These are phyloP conservation scores for Fusarium piperis DNA, from an alignment of 2,329 filamentous ascomycete species.

Conservation along the genomic window DNA sequence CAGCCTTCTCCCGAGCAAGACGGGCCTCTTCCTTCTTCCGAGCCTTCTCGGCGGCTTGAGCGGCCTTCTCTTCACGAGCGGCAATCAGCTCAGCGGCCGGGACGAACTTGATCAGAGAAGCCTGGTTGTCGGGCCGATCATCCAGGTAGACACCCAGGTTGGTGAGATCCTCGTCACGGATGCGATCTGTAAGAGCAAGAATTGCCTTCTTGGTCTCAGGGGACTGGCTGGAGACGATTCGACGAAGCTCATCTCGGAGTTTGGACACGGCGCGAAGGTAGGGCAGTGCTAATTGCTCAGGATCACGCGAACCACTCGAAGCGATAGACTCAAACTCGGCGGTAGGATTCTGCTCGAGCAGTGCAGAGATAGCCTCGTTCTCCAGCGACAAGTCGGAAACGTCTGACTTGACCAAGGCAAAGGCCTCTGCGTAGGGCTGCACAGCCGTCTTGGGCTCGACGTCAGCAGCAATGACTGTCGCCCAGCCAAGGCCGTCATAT, in stretches of 20 bases:
- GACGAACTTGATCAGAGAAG: conserved; percentile 77
- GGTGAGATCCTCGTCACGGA: conserved; percentile 84
- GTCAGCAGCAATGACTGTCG: conserved; percentile 51
- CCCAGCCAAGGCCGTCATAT: conserved; percentile 68
- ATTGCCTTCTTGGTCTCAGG: conserved; percentile 74
- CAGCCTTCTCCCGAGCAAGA: conserved; percentile 59
- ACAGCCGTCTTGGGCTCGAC: conserved; percentile 58
- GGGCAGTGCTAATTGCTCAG: conserved; percentile 63
- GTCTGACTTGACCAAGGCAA: conserved; percentile 57
- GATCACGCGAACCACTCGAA: conserved; percentile 58
- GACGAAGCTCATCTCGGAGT: conserved; percentile 70
- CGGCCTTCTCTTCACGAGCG: conserved; percentile 67
- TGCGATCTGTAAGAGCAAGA: conserved; percentile 78
- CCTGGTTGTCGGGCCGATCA: conserved; percentile 73
- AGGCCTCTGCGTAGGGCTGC: conserved; percentile 58
- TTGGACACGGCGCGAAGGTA: conserved; percentile 65
- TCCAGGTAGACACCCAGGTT: conserved; percentile 89
- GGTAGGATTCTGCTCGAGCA: conserved; percentile 57
- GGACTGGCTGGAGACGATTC: conserved; percentile 58
- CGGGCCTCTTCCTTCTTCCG: conserved; percentile 65
- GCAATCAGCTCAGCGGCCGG: conserved; percentile 66
- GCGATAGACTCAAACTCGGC: conserved; percentile 58
- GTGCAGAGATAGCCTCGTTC: conserved; percentile 53
- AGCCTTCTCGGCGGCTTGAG: conserved; percentile 69
- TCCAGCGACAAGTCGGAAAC: conserved; percentile 59